These are phyloP conservation scores for Diaporthe vexans DNA, from an alignment of 2,329 filamentous ascomycete species.

Conservation along the genomic window DNA sequence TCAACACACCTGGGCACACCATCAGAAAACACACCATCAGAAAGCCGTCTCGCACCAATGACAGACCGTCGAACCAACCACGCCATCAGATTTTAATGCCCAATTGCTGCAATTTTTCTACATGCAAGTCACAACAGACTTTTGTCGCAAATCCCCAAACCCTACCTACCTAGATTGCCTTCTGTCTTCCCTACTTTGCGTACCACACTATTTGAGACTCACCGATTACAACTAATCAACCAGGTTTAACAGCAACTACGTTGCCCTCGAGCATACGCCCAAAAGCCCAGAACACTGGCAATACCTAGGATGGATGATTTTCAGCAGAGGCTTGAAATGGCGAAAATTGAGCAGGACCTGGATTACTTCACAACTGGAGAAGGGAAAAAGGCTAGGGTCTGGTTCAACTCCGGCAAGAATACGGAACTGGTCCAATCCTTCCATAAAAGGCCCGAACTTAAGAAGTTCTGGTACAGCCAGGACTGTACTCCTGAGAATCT, in stretches of 20 bases:
- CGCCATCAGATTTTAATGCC: too few species aligned
- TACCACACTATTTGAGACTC: neutral
- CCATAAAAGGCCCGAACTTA: neutral
- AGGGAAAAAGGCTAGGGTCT: neutral
- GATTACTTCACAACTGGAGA: neutral
- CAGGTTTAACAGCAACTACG: neutral
- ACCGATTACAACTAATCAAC: neutral
- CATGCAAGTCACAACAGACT: too few species aligned
- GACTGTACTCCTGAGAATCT: constrained; percentile 20
- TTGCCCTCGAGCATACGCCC: neutral
- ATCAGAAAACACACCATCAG: too few species aligned
- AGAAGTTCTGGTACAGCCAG: constrained; percentile 15
- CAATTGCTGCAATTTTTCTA: too few species aligned
- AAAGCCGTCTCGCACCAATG: too few species aligned
- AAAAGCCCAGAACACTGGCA: neutral
- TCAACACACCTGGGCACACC: too few species aligned
- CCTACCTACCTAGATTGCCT: too few species aligned
- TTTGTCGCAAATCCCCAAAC: too few species aligned
- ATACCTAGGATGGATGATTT: neutral
- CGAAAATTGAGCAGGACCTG: neutral
- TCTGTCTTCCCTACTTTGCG: too few species aligned
- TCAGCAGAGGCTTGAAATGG: neutral
- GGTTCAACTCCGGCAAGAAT: neutral
- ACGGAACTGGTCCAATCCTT: neutral
- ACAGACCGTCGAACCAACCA: too few species aligned